phyloP scores from a whole-genome alignment of 2,329 filamentous ascomycete genomes.

The Trichoderma brevicompactum region DNA sequence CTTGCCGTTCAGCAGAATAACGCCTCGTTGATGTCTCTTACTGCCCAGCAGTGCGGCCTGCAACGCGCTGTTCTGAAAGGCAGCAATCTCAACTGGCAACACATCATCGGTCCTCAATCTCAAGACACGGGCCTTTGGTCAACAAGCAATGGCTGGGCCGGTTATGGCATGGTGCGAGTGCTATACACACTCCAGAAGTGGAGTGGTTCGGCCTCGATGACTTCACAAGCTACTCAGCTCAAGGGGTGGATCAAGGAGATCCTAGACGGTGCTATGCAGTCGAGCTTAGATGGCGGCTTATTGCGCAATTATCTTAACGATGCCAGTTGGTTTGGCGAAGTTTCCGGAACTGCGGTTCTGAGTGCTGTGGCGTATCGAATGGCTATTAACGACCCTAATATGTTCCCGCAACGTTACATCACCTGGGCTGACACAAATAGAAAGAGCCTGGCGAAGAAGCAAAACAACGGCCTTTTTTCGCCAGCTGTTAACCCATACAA shows the following conservation, averaged over 20 bases:
- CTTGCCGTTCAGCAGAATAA: slow-evolving; percentile 28
- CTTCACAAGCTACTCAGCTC: slow-evolving; percentile 14
- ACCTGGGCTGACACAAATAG: slow-evolving; percentile 29
- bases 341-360: slow-evolving; percentile 29
- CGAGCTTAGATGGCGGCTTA: slow-evolving; percentile 19
- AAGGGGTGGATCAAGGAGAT: slow-evolving; percentile 31
- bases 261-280: slow-evolving; percentile 28
- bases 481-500: slow-evolving; percentile 28
- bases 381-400: slow-evolving; percentile 28
- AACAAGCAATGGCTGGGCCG: slow-evolving; percentile 30
- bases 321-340: slow-evolving; percentile 29
- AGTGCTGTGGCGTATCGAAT: slow-evolving; percentile 30
- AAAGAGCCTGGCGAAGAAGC: slow-evolving; percentile 14
- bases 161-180: slow-evolving; percentile 31
- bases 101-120: slow-evolving; percentile 31
- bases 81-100: slow-evolving; percentile 29
- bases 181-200: slow-evolving; percentile 31
- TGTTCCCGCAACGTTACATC: slow-evolving; percentile 29
- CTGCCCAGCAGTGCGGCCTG: slow-evolving; percentile 28
- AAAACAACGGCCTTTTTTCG: slow-evolving; percentile 20
- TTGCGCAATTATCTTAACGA: slow-evolving; percentile 30
- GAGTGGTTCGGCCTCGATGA: slow-evolving; percentile 18
- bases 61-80: slow-evolving; percentile 29
- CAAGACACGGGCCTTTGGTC: slow-evolving; percentile 31
- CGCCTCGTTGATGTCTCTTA: slow-evolving; percentile 17